Evolutionary conservation across 768 basidiomycete genomes (phyloP).

Genomic region (Jaapia argillacea): DNA sequence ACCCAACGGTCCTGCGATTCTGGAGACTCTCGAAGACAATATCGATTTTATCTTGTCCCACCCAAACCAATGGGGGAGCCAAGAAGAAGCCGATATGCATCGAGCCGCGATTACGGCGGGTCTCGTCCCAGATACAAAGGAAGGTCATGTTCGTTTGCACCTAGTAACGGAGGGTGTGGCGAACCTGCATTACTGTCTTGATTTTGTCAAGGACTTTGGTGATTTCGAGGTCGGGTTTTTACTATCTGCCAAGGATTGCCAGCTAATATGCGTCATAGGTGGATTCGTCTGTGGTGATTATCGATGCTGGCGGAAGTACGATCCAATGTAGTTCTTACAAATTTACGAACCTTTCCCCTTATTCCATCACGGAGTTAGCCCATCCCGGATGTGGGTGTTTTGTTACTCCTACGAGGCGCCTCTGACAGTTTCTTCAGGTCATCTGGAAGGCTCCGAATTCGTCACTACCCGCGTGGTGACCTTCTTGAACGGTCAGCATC

Average conservation of each 20-base stretch:
- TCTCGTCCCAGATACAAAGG: conserved; percentile 10
- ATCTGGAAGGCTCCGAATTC: not conserved
- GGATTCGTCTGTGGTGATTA: not conserved
- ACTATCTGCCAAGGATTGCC: not conserved
- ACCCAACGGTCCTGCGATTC: conserved; percentile 10
- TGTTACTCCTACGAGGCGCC: not conserved
- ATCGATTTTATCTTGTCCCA: conserved; percentile 17
- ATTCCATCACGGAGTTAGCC: not conserved
- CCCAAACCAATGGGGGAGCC: conserved; percentile 21
- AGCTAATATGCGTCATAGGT: not conserved
- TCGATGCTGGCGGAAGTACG: not conserved
- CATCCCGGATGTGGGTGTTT: not conserved
- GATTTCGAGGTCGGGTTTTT: not conserved
- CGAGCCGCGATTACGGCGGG: conserved; percentile 15
- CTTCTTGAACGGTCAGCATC: not conserved
- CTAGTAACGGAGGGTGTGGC: conserved; percentile 7
- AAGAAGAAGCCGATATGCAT: conserved; percentile 18
- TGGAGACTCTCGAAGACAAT: conserved; percentile 12
- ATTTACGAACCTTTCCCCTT: not conserved
- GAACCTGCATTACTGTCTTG: conserved; percentile 2
- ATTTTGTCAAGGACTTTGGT: not conserved
- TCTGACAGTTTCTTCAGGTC: not conserved
- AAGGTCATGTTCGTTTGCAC: conserved; percentile 13
- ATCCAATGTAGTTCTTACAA: not conserved
- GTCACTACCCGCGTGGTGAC: not conserved